A percentile compares a stretch with the other conserved stretches of the same genome.
These are phyloP conservation scores for Fraxinus platypoda DNA, from an alignment of 305 asterid genomes.

Conservation along the genomic window DNA sequence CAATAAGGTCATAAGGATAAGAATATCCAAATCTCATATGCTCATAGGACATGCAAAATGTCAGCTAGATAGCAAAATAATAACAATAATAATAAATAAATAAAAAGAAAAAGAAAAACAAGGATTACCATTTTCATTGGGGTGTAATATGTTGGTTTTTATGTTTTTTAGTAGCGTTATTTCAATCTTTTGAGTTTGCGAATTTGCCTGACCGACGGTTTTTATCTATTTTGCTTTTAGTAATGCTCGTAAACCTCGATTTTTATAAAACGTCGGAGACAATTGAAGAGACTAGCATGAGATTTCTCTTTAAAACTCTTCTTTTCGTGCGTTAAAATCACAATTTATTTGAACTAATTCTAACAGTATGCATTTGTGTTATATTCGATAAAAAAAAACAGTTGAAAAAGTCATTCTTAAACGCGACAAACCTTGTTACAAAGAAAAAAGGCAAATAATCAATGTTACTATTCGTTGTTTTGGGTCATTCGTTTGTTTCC, in stretches of 20 bases:
- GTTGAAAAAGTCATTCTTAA: neutral
- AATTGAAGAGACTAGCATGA: neutral
- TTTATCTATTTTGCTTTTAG: neutral
- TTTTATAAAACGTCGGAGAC: neutral
- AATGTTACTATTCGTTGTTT: neutral
- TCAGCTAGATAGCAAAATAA: neutral
- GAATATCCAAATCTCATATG: neutral
- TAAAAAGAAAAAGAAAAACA: too few species aligned
- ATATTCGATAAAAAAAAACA: neutral
- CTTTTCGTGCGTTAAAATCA: neutral
- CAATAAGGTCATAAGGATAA: neutral
- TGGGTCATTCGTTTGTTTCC: neutral
- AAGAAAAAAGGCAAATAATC: neutral
- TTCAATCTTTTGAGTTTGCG: neutral
- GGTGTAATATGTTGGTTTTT: neutral
- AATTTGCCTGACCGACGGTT: neutral
- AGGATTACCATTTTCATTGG: neutral
- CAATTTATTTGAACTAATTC: neutral
- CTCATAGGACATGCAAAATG: neutral
- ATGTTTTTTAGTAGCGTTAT: neutral
- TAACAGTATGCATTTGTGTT: neutral
- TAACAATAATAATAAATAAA: neutral
- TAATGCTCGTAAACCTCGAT: neutral
- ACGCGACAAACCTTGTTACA: neutral
- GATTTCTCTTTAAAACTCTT: neutral